Base-by-base conservation (phyloP, 805 yeast genomes). In the Cyberlindnera mississippiensis region DNA sequence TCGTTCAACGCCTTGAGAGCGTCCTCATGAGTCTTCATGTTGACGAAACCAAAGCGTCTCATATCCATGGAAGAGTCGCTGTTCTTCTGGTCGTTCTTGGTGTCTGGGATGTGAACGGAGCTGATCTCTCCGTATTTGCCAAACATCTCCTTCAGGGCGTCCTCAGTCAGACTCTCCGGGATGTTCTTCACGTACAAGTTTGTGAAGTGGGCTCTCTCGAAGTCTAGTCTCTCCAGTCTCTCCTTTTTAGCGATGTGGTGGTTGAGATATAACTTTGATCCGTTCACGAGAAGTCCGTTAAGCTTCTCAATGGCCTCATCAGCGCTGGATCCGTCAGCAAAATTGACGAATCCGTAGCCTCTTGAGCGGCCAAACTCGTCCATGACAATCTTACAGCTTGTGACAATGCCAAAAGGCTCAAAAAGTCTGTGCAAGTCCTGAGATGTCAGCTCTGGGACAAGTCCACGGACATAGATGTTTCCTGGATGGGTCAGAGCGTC, bases 281-380 rank as follows among this genome's bases (percentile, higher is more conserved):
- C 55, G 44, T 67, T 65, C 30, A 73, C 58, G 6, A 60, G 49
- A 34, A 62, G 60, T 27, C 76, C 76, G 54, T 77, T 73, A 20
- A 81, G 68, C 43, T 68, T 60, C n/a, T 69, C 63, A 30, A 83
- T 78, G 8, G 90, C 89, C 19, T 61, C 63, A 38, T 76, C 67
- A 2, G 91, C 88, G 64, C 75, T 68, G 15, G 59, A 62, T 37
- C 74, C 72, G 42, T 65, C 61, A 22, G 67, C 59, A 56, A 70
- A 84, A 56, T 82, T 81, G 22, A 85, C 77, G 61, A 84, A 84
- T 7, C 90, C 91, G 56, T 71, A 77, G 15, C 79, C 75, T 49
- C 63, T 68, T n/a, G 73, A 63, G 18, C 54, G 55, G 11, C 77
- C 76, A 44, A 52, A 63, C 22, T 71, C 73, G 47, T 75, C 73